Percentiles rank a stretch among this genome's conserved stretches.
Conservation (phyloP, 768 basidiomycete species). For the Leccinum ochraceum region DNA sequence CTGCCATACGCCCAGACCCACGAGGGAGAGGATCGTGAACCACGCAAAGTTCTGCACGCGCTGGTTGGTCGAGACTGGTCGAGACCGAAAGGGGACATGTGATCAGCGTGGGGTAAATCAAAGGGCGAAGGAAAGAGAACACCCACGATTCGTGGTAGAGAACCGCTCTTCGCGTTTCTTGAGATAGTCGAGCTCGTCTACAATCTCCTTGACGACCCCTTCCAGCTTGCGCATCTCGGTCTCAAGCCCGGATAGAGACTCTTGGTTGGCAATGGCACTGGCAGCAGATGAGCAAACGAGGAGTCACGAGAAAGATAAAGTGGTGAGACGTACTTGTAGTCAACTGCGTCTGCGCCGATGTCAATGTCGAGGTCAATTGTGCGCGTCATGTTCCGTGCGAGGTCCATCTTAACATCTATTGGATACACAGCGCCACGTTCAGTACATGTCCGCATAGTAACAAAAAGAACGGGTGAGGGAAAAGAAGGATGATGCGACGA, state of each 20-base stretch:
- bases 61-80: slow-evolving; percentile 81
- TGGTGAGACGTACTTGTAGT: slow-evolving; percentile 84
- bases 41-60: slow-evolving; percentile 94
- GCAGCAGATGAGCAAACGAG: not conserved
- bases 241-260: slow-evolving; percentile 92
- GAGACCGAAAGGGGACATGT: not conserved
- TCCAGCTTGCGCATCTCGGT: slow-evolving; percentile 99
- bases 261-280: slow-evolving; percentile 98
- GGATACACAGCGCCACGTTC: not conserved
- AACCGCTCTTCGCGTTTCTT: slow-evolving; percentile 89
- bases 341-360: slow-evolving; percentile 97
- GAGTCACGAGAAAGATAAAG: not conserved
- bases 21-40: slow-evolving; percentile 78
- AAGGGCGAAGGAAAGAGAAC: not conserved
- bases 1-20: slow-evolving; percentile 91
- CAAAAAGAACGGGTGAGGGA: not conserved
- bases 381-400: slow-evolving; percentile 54
- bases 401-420: slow-evolving; percentile 47
- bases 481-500: not conserved
- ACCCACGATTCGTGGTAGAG: slow-evolving; percentile 84
- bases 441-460: not conserved
- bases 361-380: slow-evolving; percentile 94
- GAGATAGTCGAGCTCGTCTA: slow-evolving; percentile 91
- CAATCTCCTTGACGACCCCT: slow-evolving; percentile 90
- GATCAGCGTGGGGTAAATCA: not conserved